Percentiles rank a stretch among this genome's conserved stretches.
Evolutionary conservation across 106 monocot genomes (phyloP).

Genomic region (Apostasia ramifera): DNA sequence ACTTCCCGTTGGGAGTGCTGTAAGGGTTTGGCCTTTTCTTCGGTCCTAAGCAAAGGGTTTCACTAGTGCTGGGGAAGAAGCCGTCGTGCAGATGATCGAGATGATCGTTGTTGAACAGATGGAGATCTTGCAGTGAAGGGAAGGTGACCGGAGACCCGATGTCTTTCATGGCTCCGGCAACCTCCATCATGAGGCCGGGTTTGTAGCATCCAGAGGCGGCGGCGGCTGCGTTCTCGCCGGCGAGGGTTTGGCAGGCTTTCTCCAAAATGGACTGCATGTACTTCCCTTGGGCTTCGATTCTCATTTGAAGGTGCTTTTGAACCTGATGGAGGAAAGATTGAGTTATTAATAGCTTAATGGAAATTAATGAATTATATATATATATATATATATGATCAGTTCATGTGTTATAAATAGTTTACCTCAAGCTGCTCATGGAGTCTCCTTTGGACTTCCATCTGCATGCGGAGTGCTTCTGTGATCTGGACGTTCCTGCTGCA

Average conservation of each 20-base stretch:
- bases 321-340: constrained; percentile 27
- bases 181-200: constrained; percentile 10
- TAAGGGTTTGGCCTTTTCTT: constrained; percentile 35
- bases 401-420: background rate
- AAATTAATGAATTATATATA: background rate
- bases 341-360: background rate
- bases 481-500: constrained; percentile 61
- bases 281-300: constrained; percentile 82
- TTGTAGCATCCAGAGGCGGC: constrained; percentile 25
- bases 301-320: constrained; percentile 79
- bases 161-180: constrained; percentile 24
- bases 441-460: constrained; percentile 86
- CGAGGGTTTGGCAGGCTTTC: constrained; percentile 63
- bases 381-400: background rate
- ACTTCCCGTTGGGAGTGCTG: constrained; percentile 26
- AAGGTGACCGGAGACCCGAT: constrained; percentile 49
- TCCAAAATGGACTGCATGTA: constrained; percentile 84
- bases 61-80: constrained; percentile 21
- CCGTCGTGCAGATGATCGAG: constrained; percentile 35
- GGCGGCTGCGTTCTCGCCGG: constrained; percentile 27
- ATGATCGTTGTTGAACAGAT: constrained; percentile 39
- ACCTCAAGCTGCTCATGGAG: constrained; percentile 85
- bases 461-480: constrained; percentile 67
- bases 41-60: constrained; percentile 17
- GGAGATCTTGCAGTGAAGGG: constrained; percentile 81